Percentiles rank a stretch among this genome's conserved stretches.
These are phyloP conservation scores for Blastobotrys chiropterorum DNA, from an alignment of 805 yeast species.

Conservation along the genomic window DNA sequence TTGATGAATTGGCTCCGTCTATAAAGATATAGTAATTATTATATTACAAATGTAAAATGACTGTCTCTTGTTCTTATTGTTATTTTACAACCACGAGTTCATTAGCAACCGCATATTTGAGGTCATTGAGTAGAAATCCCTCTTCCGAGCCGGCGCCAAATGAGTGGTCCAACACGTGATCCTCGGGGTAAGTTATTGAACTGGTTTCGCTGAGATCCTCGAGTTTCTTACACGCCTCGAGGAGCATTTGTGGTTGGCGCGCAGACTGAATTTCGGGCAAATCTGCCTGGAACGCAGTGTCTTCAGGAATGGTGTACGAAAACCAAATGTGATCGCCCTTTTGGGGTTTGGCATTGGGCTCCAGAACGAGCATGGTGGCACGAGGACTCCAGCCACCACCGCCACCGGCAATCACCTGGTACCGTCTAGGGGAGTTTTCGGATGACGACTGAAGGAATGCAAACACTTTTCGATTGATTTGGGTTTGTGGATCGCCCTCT, in stretches of 20 bases:
- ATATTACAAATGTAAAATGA: no score
- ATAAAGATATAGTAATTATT: neutral
- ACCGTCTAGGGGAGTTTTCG: constrained; percentile 28
- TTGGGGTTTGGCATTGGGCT: constrained; percentile 45
- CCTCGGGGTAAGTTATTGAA: constrained; percentile 13
- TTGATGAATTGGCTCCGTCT: neutral
- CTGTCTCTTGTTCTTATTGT: no score
- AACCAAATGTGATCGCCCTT: constrained; percentile 46
- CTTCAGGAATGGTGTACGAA: constrained; percentile 19
- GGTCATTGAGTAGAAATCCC: constrained; percentile 27
- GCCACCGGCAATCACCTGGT: constrained; percentile 64
- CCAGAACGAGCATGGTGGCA: constrained; percentile 58
- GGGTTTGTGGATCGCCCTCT: neutral
- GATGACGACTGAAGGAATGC: constrained; percentile 10
- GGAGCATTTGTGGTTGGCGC: neutral
- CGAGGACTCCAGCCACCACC: constrained; percentile 75
- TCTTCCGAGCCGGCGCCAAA: constrained; percentile 30
- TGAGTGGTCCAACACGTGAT: constrained; percentile 20
- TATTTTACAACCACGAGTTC: constrained; percentile 17
- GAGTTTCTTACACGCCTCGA: constrained; percentile 26
- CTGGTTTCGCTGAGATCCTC: constrained; percentile 20
- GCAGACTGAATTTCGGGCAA: neutral
- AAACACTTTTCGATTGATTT: constrained; percentile 13
- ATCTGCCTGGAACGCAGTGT: neutral
- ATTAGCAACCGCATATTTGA: constrained; percentile 26